Evolutionary conservation across 2,329 filamentous ascomycete species (phyloP).

Genomic region (Neurospora sp.): DNA sequence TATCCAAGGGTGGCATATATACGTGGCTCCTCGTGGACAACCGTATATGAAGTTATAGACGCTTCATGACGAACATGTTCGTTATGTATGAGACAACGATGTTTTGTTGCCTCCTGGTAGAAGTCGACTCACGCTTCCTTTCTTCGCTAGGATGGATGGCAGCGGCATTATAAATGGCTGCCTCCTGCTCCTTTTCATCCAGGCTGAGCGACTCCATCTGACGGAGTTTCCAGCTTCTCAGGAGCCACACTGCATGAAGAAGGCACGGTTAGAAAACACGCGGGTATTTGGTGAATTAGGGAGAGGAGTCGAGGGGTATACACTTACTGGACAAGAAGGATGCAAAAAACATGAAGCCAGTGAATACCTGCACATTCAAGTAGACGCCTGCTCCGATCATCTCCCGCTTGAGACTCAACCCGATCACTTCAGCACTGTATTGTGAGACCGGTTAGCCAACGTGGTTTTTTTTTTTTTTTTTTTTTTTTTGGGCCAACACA

Average conservation of each 20-base stretch:
- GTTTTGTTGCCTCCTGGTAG: not conserved
- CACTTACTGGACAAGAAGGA: conserved; percentile 37
- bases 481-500: not conserved
- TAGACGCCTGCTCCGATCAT: conserved; percentile 34
- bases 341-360: conserved; percentile 49
- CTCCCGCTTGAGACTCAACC: conserved; percentile 38
- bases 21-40: not conserved
- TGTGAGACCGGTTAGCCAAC: not conserved
- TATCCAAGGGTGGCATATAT: not conserved
- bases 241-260: conserved; percentile 24
- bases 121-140: not conserved
- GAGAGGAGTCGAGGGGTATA: not conserved
- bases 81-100: conserved; percentile 8
- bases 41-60: conserved; percentile 7
- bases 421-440: conserved; percentile 47
- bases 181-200: conserved; percentile 20
- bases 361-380: conserved; percentile 45
- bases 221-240: conserved; percentile 34
- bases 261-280: not conserved
- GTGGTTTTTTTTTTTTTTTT: not conserved
- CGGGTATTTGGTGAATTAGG: not conserved
- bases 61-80: conserved; percentile 11
- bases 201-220: conserved; percentile 24
- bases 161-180: conserved; percentile 19
- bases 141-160: conserved; percentile 1